Evolutionary conservation across 495 filamentous ascomycete species (phyloP).

Genomic region (Trichoderma erinaceum): DNA sequence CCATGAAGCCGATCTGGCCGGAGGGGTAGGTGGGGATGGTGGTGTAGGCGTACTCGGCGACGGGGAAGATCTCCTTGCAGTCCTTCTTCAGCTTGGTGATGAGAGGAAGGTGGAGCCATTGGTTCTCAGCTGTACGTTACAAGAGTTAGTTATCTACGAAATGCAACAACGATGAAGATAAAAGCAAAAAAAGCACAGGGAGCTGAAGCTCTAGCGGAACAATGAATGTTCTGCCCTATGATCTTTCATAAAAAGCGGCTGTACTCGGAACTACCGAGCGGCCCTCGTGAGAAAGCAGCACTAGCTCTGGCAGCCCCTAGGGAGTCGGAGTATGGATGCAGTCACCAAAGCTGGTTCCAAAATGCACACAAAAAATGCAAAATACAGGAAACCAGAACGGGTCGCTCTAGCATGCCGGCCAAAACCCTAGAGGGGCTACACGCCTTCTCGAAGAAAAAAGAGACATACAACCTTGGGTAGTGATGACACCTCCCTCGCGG

Average conservation of each 20-base stretch:
- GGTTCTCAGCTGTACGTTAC: conserved; percentile 76
- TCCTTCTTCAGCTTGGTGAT: conserved; percentile 90
- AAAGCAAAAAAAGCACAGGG: background rate
- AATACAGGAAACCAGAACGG: conserved; percentile 10
- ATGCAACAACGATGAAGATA: conserved; percentile 15
- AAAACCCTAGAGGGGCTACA: conserved; percentile 14
- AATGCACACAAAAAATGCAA: background rate
- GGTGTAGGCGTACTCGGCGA: conserved; percentile 97
- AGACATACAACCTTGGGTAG: conserved; percentile 99
- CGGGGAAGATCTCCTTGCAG: conserved; percentile 95
- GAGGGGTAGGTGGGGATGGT: conserved; percentile 99
- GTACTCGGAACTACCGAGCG: conserved; percentile 15
- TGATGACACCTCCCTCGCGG: conserved; percentile 93
- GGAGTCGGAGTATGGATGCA: conserved; percentile 13
- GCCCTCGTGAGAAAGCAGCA: conserved; percentile 13
- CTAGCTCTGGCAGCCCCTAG: conserved; percentile 17
- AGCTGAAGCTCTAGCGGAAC: conserved; percentile 16
- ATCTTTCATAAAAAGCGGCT: background rate
- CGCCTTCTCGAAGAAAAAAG: conserved; percentile 46
- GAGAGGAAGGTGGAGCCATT: conserved; percentile 92
- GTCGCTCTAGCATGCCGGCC: conserved; percentile 12
- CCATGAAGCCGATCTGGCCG: conserved; percentile 99
- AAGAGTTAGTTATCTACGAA: conserved; percentile 26
- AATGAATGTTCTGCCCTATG: conserved; percentile 2
- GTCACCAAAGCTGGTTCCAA: conserved; percentile 11